Percentiles rank a stretch among this genome's conserved stretches.
Evolutionary conservation across 2,329 filamentous ascomycete species (phyloP).

Genomic region (Paracamarosporium sp.): DNA sequence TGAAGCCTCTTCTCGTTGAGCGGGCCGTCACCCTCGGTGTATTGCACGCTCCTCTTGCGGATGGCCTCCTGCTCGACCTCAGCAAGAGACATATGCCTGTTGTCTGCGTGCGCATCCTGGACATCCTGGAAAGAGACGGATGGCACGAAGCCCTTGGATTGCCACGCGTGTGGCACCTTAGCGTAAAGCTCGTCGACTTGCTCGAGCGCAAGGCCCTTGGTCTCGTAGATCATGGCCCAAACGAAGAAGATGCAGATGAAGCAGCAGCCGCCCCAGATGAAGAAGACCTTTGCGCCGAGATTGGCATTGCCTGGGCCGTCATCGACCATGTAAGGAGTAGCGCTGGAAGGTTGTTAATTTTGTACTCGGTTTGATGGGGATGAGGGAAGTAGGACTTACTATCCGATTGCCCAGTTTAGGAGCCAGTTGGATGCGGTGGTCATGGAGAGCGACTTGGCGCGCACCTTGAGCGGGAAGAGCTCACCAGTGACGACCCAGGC

Average conservation of each 20-base stretch:
- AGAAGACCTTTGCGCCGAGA: conserved; percentile 64
- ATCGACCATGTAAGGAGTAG: conserved; percentile 76
- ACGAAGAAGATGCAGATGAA: conserved; percentile 68
- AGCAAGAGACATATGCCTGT: conserved; percentile 38
- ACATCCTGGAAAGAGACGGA: conserved; percentile 48
- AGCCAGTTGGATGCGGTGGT: conserved; percentile 65
- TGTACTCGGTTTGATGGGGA: not conserved
- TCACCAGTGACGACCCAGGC: conserved; percentile 65
- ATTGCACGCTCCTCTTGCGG: conserved; percentile 43
- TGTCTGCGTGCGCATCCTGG: conserved; percentile 32
- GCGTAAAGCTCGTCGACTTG: conserved; percentile 83
- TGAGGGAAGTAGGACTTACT: conserved; percentile 19
- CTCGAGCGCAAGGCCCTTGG: conserved; percentile 77
- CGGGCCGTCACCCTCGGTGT: conserved; percentile 24
- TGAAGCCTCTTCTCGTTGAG: conserved; percentile 11
- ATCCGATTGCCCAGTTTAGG: conserved; percentile 57
- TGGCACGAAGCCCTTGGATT: conserved; percentile 71
- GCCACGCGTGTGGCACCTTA: conserved; percentile 73
- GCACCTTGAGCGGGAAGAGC: conserved; percentile 55
- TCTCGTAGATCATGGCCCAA: conserved; percentile 78
- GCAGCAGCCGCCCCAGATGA: conserved; percentile 63
- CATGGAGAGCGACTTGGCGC: conserved; percentile 57
- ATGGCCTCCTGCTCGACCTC: conserved; percentile 38
- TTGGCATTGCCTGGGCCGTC: conserved; percentile 65
- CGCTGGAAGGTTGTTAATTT: conserved; percentile 14